A percentile compares a stretch with the other conserved stretches of the same genome.
Conservation (phyloP, 2,329 filamentous ascomycete genomes). For the Arthrobotrys megalospora region DNA sequence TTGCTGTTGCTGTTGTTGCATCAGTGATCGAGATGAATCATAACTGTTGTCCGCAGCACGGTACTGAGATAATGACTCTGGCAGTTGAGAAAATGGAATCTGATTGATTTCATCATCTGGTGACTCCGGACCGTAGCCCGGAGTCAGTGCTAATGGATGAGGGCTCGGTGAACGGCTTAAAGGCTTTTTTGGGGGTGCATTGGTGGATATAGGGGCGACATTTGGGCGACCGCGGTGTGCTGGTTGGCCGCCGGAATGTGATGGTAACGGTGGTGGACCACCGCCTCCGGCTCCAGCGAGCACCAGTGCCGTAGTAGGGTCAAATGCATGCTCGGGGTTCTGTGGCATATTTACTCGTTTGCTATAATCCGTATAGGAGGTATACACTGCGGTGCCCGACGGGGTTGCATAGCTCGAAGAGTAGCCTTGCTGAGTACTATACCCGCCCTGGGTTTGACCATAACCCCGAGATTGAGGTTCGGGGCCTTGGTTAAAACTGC, state of each 20-base stretch:
- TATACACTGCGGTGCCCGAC: slow-evolving; percentile 21
- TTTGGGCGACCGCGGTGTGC: slow-evolving; percentile 31
- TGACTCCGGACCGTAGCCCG: slow-evolving; percentile 51
- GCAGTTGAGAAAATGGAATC: slow-evolving; percentile 25
- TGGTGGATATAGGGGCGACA: slow-evolving; percentile 52
- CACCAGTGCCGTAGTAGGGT: slow-evolving; percentile 51
- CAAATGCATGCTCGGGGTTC: slow-evolving; percentile 54
- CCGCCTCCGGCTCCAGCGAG: slow-evolving; percentile 49
- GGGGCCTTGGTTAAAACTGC: slow-evolving; percentile 17
- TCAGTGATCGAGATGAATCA: slow-evolving; percentile 37
- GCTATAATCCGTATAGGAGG: slow-evolving; percentile 52
- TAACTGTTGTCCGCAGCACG: slow-evolving; percentile 44
- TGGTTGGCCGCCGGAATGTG: slow-evolving; percentile 33
- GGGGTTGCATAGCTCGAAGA: slow-evolving; percentile 28
- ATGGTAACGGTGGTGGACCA: slow-evolving; percentile 40
- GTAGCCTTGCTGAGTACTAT: slow-evolving; percentile 23
- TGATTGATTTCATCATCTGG: slow-evolving; percentile 38
- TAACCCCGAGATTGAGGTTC: slow-evolving; percentile 28
- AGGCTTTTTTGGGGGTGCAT: slow-evolving; percentile 24
- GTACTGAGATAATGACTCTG: slow-evolving; percentile 35
- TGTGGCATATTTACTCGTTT: slow-evolving; percentile 45
- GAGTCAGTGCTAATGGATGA: slow-evolving; percentile 47
- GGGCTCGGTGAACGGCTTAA: slow-evolving; percentile 53
- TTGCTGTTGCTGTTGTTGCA: slow-evolving; percentile 53
- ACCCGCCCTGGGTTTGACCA: slow-evolving; percentile 15